phyloP scores from a whole-genome alignment of 2,329 filamentous ascomycete species.

The Cercospora berteroae region DNA sequence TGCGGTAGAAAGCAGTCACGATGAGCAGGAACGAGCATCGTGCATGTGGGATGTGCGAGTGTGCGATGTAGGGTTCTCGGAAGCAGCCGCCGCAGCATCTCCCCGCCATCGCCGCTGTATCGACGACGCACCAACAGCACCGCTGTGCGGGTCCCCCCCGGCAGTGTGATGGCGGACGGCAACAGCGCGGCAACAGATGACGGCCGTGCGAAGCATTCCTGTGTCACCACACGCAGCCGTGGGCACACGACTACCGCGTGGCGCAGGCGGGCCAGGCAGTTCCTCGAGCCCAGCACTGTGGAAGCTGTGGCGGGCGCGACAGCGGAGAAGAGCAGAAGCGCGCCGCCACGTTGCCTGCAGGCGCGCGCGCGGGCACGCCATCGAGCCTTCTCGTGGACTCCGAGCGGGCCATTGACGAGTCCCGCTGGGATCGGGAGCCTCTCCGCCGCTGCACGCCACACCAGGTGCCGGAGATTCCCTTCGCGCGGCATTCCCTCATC shows the following conservation, averaged over 20 bases:
- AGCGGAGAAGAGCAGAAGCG: background rate
- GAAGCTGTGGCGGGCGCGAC: background rate
- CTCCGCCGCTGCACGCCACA: background rate
- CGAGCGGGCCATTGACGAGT: conserved; percentile 6
- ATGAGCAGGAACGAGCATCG: no score
- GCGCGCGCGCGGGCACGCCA: conserved; percentile 4
- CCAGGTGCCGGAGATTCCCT: background rate
- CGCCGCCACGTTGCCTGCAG: background rate
- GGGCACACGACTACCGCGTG: background rate
- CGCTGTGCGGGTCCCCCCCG: no score
- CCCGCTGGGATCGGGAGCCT: background rate
- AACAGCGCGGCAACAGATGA: background rate
- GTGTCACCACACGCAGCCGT: background rate
- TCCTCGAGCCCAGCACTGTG: background rate
- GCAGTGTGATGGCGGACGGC: no score
- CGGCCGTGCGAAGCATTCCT: background rate
- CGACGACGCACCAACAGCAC: no score
- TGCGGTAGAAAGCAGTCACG: no score
- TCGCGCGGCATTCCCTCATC: background rate
- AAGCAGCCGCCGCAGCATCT: background rate
- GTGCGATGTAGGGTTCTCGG: no score
- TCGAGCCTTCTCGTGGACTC: conserved; percentile 14
- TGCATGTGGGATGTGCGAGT: no score
- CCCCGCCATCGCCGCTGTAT: background rate
- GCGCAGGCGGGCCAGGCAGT: background rate